Evolutionary conservation across 2,329 filamentous ascomycete species (phyloP), one percentile per base, ranked within the genome.

Genomic region (Paramyrothecium sp.): DNA sequence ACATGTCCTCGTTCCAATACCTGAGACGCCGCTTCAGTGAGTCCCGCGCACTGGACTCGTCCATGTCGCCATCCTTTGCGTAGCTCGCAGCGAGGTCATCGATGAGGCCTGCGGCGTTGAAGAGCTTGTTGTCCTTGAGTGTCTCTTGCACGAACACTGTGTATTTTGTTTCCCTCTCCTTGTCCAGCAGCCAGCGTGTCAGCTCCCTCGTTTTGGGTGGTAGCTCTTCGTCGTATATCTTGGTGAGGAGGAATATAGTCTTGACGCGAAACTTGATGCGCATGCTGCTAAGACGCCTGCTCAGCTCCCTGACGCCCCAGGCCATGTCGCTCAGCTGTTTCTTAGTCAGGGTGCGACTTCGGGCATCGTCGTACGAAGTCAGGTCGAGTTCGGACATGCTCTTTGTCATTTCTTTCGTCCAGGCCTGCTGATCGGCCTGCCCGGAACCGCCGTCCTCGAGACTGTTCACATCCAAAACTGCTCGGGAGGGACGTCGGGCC

Each of bases 311-410:
- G 57, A 98, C 95, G 23, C 94, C 93, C 86, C 94, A 93, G 0
- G 94, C 93, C 94, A 99, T 98, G 67, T 98, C 95, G 16, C 90
- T 92, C 47, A 99, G 81, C 73, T 99, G 92, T 72, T 91, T 92
- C 78, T 98, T 98, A 2, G 93, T 97, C 63, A 98, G 81, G 53
- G 97, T 84, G n/a, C 94, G 84, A 58, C 82, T 86, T 66, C 84
- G 81, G 47, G 82, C 64, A 10, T 73, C 69, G 23, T 72, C 69
- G 57, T 73, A 60, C 47, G 69, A 59, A 8, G 16, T 53, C 12
- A 78, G 68, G 57, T 81, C 75, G 44, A 74, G 59, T 54, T 77
- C 74, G 2, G 77, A 76, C 55, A 70, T 70, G 65, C 70, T 71
- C 61, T 74, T 78, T 52, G 71, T 72, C 66, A 85, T 79, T 56